phyloP scores from a whole-genome alignment of 441 rosid species.

The Eruca vesicaria region DNA sequence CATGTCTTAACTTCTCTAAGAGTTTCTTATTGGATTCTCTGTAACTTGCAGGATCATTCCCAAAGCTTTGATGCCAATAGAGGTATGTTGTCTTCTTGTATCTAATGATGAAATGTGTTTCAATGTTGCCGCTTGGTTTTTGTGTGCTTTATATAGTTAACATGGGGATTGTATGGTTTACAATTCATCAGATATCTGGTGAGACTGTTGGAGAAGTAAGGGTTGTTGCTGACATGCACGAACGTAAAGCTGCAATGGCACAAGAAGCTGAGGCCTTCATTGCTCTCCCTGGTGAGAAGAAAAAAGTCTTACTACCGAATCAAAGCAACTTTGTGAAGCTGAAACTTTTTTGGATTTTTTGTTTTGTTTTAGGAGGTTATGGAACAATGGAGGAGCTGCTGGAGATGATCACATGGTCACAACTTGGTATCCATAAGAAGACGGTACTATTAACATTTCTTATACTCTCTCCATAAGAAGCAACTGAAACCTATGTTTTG shows the following conservation, averaged over 20 bases:
- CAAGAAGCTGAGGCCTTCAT: conserved; percentile 89
- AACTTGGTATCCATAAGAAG: conserved; percentile 94
- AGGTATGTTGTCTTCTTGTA: not conserved
- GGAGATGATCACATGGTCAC: conserved; percentile 99
- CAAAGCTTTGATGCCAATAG: not conserved
- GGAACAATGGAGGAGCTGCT: conserved; percentile 95
- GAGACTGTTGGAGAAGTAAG: conserved; percentile 85
- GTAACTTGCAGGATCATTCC: conserved; percentile 1
- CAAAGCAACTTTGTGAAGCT: not conserved
- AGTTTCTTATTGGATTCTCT: conserved; percentile 25
- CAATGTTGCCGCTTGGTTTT: not conserved
- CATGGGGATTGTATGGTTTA: not conserved
- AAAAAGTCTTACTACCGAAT: not conserved
- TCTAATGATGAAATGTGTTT: not conserved
- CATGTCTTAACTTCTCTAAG: conserved; percentile 21
- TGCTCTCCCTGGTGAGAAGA: conserved; percentile 80
- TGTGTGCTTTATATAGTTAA: not conserved
- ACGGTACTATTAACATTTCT: conserved; percentile 49
- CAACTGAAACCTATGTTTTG: not conserved
- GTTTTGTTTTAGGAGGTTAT: conserved; percentile 72
- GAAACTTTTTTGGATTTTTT: conserved; percentile 6
- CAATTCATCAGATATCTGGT: conserved; percentile 72
- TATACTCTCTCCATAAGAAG: not conserved
- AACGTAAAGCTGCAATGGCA: conserved; percentile 95
- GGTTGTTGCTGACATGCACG: conserved; percentile 89